Base-by-base conservation (phyloP, 106 monocot species). In the Platanthera guangdongensis region DNA sequence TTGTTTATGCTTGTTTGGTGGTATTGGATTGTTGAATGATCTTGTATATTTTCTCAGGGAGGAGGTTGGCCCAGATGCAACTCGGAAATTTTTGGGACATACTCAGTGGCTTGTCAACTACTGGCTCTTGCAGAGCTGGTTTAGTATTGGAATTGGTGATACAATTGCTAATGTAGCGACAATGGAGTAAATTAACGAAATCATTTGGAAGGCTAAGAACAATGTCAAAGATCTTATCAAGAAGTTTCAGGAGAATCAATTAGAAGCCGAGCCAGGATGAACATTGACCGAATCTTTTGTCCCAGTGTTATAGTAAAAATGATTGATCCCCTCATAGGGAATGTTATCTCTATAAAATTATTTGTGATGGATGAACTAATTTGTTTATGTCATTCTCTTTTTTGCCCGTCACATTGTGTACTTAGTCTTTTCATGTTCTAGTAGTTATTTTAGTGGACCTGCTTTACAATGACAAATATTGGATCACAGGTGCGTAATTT, bases 41-140 rank as follows among this genome's bases (percentile, higher is more conserved):
- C 32, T 53, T 80, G 16, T 30, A 57, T 45, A 59, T 63, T n/a
- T 32, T n/a, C 80, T 30, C 80, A 99, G 97, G 97, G 97, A 99
- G 82, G 97, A 99, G 86, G 97, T 99, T 78, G 97, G 97, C 65
- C 97, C 97, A 48, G 94, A 99, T 92, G 87, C 97, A 21, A 94
- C 97, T 51, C 87, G 97, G 51, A 99, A 99, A 80, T 99, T 99
- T 86, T 75, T 99, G 72, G 97, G 97, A 3, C 97, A 99, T 50
- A 91, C 91, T 11, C 97, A 99, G 71, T 99, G 97, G 97, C 91
- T 99, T 52, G 97, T 99, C 16, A 99, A 99, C 81, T 99, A 99
- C 79, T 99, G 97, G 97, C 90, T 99, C 68, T 79, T 99, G 74
- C 97, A 99, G 77, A 77, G 90, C 64, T 94, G 83, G 7, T 99